These are phyloP conservation scores for Moricandia moricandioides DNA, from an alignment of 345 rosid species.

Conservation along the genomic window DNA sequence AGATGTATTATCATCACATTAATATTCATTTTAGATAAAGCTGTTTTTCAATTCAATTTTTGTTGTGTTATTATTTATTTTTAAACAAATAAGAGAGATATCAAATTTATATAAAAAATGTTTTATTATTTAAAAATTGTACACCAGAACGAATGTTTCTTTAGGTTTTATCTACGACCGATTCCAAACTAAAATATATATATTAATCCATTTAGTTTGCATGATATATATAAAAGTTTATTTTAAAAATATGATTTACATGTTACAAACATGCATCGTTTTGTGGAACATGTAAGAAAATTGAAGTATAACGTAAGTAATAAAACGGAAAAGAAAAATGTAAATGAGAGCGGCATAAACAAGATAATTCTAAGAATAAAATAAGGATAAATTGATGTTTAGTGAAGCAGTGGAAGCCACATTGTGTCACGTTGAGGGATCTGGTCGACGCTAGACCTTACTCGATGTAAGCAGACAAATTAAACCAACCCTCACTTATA, in stretches of 20 bases:
- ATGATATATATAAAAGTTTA: background rate
- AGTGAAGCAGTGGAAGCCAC: constrained; percentile 33
- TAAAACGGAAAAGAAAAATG: background rate
- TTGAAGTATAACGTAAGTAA: background rate
- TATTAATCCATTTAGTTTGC: background rate
- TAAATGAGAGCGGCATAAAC: background rate
- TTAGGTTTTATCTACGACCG: too few relatives aligned
- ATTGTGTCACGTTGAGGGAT: constrained; percentile 25
- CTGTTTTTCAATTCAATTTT: background rate
- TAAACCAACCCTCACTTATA: background rate
- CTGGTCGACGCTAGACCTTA: background rate
- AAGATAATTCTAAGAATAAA: background rate
- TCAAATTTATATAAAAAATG: too few relatives aligned
- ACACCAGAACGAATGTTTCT: too few relatives aligned
- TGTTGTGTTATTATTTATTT: background rate
- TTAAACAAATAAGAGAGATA: too few relatives aligned
- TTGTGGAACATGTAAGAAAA: background rate
- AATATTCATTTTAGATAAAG: too few relatives aligned
- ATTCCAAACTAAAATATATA: background rate
- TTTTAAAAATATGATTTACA: background rate
- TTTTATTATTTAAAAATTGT: too few relatives aligned
- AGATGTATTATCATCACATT: background rate
- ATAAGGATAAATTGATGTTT: background rate
- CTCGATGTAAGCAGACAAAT: constrained; percentile 31
- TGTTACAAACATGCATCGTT: background rate